Evolutionary conservation across 164 flowering plant species (phyloP).

Genomic region (Nymphaea colorata): DNA sequence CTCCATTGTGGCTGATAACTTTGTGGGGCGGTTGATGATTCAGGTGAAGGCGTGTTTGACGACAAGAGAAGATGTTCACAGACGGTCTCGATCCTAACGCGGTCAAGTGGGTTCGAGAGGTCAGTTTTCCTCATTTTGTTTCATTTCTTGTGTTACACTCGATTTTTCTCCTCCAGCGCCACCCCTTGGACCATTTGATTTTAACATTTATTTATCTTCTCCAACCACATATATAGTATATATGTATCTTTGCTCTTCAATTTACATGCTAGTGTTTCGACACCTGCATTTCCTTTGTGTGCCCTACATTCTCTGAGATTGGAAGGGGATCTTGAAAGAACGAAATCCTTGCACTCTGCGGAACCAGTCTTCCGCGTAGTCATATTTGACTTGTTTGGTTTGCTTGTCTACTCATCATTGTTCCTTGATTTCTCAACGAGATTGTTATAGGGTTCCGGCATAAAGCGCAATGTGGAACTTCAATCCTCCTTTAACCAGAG

Average conservation of each 20-base stretch:
- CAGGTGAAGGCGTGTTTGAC: slow-evolving; percentile 7
- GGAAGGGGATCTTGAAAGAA: too few relatives aligned
- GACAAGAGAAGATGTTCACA: slow-evolving; percentile 23
- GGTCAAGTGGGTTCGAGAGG: slow-evolving; percentile 37
- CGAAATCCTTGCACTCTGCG: too few relatives aligned
- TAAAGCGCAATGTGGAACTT: background rate
- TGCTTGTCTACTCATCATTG: too few relatives aligned
- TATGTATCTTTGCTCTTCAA: too few relatives aligned
- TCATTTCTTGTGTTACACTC: background rate
- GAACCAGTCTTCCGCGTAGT: too few relatives aligned
- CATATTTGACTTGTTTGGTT: too few relatives aligned
- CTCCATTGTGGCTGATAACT: too few relatives aligned
- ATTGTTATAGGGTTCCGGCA: background rate
- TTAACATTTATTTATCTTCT: background rate
- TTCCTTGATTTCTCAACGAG: background rate
- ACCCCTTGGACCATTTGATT: background rate
- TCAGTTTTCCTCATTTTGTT: slow-evolving; percentile 1
- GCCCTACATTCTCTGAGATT: too few relatives aligned
- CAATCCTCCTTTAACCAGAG: slow-evolving; percentile 11
- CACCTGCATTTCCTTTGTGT: too few relatives aligned
- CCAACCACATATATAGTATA: background rate
- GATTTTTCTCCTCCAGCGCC: too few relatives aligned
- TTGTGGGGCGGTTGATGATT: too few relatives aligned
- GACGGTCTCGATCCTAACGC: slow-evolving; percentile 39
- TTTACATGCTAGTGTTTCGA: too few relatives aligned